Conservation (phyloP, 108 stramenopile genomes). For the Cyclotella sp. region DNA sequence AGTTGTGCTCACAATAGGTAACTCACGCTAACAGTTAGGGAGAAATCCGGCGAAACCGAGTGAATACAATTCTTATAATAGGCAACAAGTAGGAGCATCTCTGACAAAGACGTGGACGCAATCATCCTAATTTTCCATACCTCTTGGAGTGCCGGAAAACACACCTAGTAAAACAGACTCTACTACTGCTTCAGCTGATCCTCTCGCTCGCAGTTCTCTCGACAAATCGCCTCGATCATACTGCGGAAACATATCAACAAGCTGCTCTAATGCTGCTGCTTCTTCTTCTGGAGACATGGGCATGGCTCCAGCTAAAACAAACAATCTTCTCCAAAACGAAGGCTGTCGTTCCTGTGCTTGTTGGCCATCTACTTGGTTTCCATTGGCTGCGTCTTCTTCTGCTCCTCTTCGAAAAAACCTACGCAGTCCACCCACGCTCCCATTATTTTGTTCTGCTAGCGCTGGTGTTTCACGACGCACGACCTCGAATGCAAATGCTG, state of each 20-base stretch:
- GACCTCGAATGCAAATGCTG: constrained; percentile 84
- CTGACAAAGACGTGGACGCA: too few species aligned
- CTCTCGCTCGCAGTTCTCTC: constrained; percentile 68
- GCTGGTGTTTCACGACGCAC: constrained; percentile 63
- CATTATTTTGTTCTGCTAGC: constrained; percentile 30
- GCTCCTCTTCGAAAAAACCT: constrained; percentile 45
- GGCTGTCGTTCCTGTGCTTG: constrained; percentile 28
- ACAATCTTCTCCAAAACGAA: constrained; percentile 67
- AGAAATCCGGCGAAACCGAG: too few species aligned
- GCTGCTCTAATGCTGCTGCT: constrained; percentile 65
- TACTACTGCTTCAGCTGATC: constrained; percentile 77
- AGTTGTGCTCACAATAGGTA: too few species aligned
- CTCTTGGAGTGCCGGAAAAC: constrained; percentile 62
- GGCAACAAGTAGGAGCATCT: too few species aligned
- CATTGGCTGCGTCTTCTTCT: constrained; percentile 21
- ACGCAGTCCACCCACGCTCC: constrained; percentile 29
- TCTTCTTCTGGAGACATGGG: constrained; percentile 86
- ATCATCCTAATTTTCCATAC: background rate
- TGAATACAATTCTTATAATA: too few species aligned
- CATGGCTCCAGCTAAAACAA: constrained; percentile 64
- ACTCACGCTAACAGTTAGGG: too few species aligned
- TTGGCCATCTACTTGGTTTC: constrained; percentile 1
- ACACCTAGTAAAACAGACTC: constrained; percentile 70
- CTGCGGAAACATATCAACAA: constrained; percentile 83
- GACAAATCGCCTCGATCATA: constrained; percentile 76